These are phyloP conservation scores for Fusarium sp. DNA, from an alignment of 2,329 filamentous ascomycete genomes.

Conservation along the genomic window DNA sequence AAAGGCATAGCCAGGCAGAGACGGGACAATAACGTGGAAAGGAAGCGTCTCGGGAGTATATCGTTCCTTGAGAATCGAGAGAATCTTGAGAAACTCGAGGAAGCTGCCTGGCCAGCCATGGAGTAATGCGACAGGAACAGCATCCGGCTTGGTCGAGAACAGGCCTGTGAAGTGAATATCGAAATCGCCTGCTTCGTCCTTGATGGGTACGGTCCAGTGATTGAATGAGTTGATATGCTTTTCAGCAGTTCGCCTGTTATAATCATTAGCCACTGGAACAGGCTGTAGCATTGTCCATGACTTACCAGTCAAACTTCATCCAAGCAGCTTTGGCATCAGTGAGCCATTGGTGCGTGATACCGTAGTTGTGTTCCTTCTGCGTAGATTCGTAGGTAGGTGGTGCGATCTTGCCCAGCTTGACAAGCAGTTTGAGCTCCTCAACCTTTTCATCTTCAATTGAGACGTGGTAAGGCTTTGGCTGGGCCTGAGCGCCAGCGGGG, in stretches of 20 bases:
- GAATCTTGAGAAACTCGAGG: background rate
- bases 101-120: constrained; percentile 21
- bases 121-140: background rate
- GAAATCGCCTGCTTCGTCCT: background rate
- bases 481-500: background rate
- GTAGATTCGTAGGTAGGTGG: constrained; percentile 5
- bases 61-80: constrained; percentile 3
- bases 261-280: background rate
- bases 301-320: constrained; percentile 14
- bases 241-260: background rate
- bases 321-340: constrained; percentile 7
- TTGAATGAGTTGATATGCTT: constrained; percentile 4
- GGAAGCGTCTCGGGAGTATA: constrained; percentile 8
- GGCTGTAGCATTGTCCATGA: background rate
- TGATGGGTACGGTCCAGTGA: background rate
- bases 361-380: background rate
- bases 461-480: background rate
- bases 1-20: background rate
- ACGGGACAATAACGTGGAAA: background rate
- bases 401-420: constrained; percentile 6
- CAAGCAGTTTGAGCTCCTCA: constrained; percentile 5
- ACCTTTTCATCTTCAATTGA: background rate
- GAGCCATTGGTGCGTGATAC: background rate
- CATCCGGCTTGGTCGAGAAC: background rate
- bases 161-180: background rate